phyloP scores from a whole-genome alignment of 2,329 filamentous ascomycete species.

The Verticillium longisporum region DNA sequence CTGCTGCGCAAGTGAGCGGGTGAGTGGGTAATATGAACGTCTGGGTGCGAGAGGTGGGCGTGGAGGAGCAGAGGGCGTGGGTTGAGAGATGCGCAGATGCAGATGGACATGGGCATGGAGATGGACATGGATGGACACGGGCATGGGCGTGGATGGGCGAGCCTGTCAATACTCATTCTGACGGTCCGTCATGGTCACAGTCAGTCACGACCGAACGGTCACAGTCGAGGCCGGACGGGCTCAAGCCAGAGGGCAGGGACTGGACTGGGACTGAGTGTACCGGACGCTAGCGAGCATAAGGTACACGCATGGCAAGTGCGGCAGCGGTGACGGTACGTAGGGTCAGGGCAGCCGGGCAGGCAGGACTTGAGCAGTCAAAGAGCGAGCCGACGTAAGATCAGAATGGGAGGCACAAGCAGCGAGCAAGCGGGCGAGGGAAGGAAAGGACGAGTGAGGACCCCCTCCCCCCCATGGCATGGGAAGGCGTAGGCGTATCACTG shows the following conservation, averaged over 20 bases:
- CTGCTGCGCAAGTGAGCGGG: not conserved
- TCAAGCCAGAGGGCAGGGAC: not conserved
- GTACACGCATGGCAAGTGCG: not conserved
- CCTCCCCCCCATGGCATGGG: not conserved
- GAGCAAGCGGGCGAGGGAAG: conserved; percentile 7
- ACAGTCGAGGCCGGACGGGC: not conserved
- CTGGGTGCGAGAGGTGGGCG: conserved; percentile 4
- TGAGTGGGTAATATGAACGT: not conserved
- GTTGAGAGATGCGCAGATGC: conserved; percentile 2
- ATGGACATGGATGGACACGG: too few relatives aligned
- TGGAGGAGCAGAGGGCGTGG: conserved; percentile 8
- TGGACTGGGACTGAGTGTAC: too few relatives aligned
- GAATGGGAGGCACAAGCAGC: conserved; percentile 9
- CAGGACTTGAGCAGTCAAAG: not conserved
- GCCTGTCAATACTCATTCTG: not conserved
- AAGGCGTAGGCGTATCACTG: not conserved
- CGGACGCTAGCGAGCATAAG: not conserved
- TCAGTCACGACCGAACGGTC: too few relatives aligned
- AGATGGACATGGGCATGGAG: too few relatives aligned
- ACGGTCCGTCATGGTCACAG: not conserved
- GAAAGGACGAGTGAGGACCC: not conserved
- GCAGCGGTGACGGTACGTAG: not conserved
- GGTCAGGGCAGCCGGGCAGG: too few relatives aligned
- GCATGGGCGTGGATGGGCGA: not conserved
- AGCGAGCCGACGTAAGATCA: conserved; percentile 1